phyloP scores from a whole-genome alignment of 768 basidiomycete species.

The Tricholoma terreum region DNA sequence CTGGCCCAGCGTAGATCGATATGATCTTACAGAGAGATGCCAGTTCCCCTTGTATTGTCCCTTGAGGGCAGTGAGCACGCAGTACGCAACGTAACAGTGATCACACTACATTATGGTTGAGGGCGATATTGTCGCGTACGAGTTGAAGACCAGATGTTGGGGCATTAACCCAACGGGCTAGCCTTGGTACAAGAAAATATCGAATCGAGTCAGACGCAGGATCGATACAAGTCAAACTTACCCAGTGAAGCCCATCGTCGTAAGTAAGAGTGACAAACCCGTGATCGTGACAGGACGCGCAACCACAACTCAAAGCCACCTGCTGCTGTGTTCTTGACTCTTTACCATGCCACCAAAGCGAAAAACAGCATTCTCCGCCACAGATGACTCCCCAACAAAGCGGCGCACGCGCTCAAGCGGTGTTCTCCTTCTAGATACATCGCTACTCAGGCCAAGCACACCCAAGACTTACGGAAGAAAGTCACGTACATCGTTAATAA shows the following conservation, averaged over 20 bases:
- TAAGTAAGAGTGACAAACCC: constrained; percentile 24
- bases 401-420: constrained; percentile 28
- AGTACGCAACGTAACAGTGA: constrained; percentile 9
- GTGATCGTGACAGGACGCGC: constrained; percentile 14
- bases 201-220: neutral
- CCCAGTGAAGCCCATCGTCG: constrained; percentile 64
- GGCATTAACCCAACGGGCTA: constrained; percentile 84
- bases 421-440: neutral
- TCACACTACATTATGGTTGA: constrained; percentile 61
- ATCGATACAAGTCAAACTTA: constrained; percentile 22
- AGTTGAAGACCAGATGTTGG: constrained; percentile 67
- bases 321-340: too few relatives aligned
- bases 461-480: constrained; percentile 11
- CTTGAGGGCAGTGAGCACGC: constrained; percentile 33
- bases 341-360: constrained; percentile 42
- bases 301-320: neutral
- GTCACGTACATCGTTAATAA: neutral
- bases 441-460: constrained; percentile 4
- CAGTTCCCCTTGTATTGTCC: constrained; percentile 62
- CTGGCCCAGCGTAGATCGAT: constrained; percentile 67
- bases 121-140: constrained; percentile 63
- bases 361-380: constrained; percentile 30
- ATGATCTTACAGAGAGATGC: constrained; percentile 69
- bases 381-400: constrained; percentile 27
- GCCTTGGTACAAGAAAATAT: constrained; percentile 33